Percentiles rank a stretch among this genome's conserved stretches.
phyloP scores from a whole-genome alignment of 2,329 filamentous ascomycete species.

The Epichloe sp. region DNA sequence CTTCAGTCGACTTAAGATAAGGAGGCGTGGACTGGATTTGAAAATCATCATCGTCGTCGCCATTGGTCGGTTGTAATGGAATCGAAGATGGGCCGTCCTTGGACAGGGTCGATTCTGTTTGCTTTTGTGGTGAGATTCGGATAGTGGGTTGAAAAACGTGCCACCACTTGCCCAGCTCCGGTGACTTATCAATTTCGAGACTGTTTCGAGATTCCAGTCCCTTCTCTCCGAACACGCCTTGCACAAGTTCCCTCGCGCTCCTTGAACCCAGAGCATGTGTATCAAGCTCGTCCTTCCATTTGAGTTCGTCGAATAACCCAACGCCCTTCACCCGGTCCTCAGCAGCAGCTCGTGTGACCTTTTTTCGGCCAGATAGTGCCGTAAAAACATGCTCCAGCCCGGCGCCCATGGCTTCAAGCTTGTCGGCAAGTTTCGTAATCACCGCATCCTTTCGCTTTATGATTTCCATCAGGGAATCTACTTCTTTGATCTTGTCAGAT shows the following conservation, averaged over 20 bases:
- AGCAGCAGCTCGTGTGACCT: slow-evolving; percentile 29
- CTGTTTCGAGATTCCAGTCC: slow-evolving; percentile 19
- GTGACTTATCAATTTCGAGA: slow-evolving; percentile 19
- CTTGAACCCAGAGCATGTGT: slow-evolving; percentile 13
- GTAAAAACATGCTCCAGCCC: slow-evolving; percentile 42
- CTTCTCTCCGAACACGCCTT: slow-evolving; percentile 26
- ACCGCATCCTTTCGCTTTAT: slow-evolving; percentile 39
- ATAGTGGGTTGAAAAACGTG: slow-evolving; percentile 23
- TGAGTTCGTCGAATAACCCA: slow-evolving; percentile 29
- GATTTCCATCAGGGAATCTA: slow-evolving; percentile 28
- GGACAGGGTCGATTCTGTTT: background rate
- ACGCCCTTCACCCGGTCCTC: slow-evolving; percentile 38
- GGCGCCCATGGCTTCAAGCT: slow-evolving; percentile 37
- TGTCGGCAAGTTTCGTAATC: slow-evolving; percentile 37
- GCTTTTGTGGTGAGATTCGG: slow-evolving; percentile 10
- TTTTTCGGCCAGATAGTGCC: slow-evolving; percentile 33
- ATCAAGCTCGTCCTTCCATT: slow-evolving; percentile 23
- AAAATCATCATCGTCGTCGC: slow-evolving; percentile 35
- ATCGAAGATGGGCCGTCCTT: slow-evolving; percentile 4
- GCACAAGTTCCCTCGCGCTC: slow-evolving; percentile 25
- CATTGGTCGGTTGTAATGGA: slow-evolving; percentile 6
- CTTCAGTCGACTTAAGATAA: slow-evolving; percentile 17
- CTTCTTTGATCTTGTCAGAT: slow-evolving; percentile 24
- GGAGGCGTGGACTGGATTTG: slow-evolving; percentile 37
- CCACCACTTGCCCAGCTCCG: slow-evolving; percentile 37